Percentiles rank a stretch among this genome's conserved stretches.
phyloP scores from a whole-genome alignment of 371 early-diverging fungal genomes.

The Mortierella sp. region DNA sequence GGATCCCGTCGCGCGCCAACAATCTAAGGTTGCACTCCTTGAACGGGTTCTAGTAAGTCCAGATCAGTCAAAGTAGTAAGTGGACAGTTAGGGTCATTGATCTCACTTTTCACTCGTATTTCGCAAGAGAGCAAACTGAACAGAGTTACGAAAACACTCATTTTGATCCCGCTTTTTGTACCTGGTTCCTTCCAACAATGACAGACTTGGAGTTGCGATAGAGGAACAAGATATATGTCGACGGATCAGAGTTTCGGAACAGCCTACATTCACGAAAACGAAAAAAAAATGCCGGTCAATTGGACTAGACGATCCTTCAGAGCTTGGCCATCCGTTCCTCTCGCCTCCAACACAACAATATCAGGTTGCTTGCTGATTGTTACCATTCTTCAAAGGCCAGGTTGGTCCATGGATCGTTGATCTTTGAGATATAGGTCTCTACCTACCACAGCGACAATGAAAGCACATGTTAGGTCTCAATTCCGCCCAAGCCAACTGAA shows the following conservation, averaged over 20 bases:
- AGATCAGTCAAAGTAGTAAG: not conserved
- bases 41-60: conserved; percentile 86
- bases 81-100: not conserved
- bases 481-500: too few relatives aligned
- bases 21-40: conserved; percentile 87
- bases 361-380: too few relatives aligned
- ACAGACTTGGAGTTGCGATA: conserved; percentile 93
- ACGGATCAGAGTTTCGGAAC: conserved; percentile 75
- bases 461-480: not conserved
- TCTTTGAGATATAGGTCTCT: conserved; percentile 68
- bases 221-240: conserved; percentile 80
- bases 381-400: conserved; percentile 95
- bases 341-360: too few relatives aligned
- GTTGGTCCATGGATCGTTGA: conserved; percentile 88
- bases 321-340: not conserved
- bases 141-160: too few relatives aligned
- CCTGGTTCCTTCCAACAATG: conserved; percentile 96
- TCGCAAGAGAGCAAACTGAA: not conserved
- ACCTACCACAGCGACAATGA: conserved; percentile 22
- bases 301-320: not conserved
- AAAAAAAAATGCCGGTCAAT: not conserved
- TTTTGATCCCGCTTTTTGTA: too few relatives aligned
- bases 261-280: conserved; percentile 58
- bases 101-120: too few relatives aligned
- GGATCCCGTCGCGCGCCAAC: conserved; percentile 76